Conservation (phyloP, 2,329 filamentous ascomycete genomes). For the Lasiodiplodia sp. region DNA sequence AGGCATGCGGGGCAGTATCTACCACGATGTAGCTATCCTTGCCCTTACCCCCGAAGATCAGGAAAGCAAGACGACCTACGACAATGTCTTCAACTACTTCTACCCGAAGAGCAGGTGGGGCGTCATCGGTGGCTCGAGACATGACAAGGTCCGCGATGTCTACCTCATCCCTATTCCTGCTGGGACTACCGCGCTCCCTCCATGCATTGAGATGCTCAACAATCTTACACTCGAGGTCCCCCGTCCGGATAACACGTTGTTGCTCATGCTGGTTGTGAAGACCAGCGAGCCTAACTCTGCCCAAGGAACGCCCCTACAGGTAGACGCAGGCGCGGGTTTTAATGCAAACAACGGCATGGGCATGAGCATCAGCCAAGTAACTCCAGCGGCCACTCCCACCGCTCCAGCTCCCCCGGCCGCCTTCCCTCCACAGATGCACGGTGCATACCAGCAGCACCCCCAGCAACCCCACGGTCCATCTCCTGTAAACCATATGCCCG, state of each 20-base stretch:
- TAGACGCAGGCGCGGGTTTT: constrained; percentile 36
- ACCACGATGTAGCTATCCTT: constrained; percentile 85
- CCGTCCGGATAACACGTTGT: constrained; percentile 76
- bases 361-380: neutral
- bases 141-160: constrained; percentile 82
- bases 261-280: constrained; percentile 84
- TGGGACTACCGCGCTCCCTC: constrained; percentile 73
- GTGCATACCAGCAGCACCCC: constrained; percentile 9
- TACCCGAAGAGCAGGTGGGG: constrained; percentile 81
- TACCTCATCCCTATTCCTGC: constrained; percentile 87
- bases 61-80: constrained; percentile 67
- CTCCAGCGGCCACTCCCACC: constrained; percentile 32
- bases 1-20: constrained; percentile 79
- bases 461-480: constrained; percentile 32
- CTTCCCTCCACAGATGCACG: constrained; percentile 5
- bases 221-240: constrained; percentile 79
- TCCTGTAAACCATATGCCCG: constrained; percentile 10
- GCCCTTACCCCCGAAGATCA: constrained; percentile 71
- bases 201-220: constrained; percentile 88
- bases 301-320: constrained; percentile 38
- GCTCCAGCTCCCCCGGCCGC: constrained; percentile 12
- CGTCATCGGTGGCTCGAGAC: constrained; percentile 73
- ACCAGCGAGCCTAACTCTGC: constrained; percentile 47
- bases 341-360: constrained; percentile 32
- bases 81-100: constrained; percentile 88